Evolutionary conservation across 169 alveolate genomes (phyloP).

Genomic region (Cystoisospora suis): DNA sequence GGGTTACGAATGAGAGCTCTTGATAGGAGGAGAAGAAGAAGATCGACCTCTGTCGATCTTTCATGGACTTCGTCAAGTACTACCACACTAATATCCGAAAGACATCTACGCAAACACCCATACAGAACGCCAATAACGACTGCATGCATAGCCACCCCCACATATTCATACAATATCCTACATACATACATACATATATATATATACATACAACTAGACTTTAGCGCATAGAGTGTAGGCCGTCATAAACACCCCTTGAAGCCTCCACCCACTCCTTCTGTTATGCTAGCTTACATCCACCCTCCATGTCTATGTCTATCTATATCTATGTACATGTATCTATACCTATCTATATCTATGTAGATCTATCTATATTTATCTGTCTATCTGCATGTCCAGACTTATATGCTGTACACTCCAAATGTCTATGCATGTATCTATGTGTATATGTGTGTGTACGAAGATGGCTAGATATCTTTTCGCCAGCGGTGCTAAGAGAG

Average conservation of each 20-base stretch:
- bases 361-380: background rate
- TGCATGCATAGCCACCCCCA: background rate
- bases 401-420: no score
- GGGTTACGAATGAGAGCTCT: conserved; percentile 36
- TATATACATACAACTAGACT: background rate
- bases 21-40: conserved; percentile 75
- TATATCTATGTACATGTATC: no score
- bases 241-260: no score
- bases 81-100: conserved; percentile 78
- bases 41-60: conserved; percentile 97
- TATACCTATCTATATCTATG: background rate
- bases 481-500: no score
- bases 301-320: no score
- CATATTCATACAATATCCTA: background rate
- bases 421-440: background rate
- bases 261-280: no score
- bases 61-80: conserved; percentile 99
- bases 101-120: conserved; percentile 14
- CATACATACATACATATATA: background rate
- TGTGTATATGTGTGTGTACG: background rate
- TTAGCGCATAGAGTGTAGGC: no score
- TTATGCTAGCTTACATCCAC: no score
- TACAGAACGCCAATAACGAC: background rate
- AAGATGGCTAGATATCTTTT: background rate
- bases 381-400: no score